These are phyloP conservation scores for Aegilops longissima DNA, from an alignment of 176 grass and related monocot species.

Conservation along the genomic window DNA sequence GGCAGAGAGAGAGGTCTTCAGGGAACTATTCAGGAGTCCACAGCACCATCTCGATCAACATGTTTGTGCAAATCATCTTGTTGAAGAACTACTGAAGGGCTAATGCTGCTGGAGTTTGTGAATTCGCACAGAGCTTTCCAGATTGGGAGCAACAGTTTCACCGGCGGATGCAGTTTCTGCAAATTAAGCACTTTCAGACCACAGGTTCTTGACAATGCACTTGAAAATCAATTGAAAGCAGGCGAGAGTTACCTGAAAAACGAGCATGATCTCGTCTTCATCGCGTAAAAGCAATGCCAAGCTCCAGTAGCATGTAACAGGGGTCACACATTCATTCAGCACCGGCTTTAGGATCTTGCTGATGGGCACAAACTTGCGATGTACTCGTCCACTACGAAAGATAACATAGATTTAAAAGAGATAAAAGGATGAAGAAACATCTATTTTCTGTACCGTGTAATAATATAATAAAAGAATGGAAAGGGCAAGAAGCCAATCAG, in stretches of 20 bases:
- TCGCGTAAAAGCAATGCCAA: slow-evolving; percentile 56
- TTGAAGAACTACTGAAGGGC: neutral
- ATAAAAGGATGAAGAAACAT: neutral
- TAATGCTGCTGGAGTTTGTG: slow-evolving; percentile 10
- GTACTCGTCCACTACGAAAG: slow-evolving; percentile 45
- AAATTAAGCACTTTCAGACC: slow-evolving; percentile 18
- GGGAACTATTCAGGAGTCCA: neutral
- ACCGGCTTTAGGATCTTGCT: slow-evolving; percentile 60
- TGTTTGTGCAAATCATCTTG: neutral
- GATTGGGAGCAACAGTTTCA: slow-evolving; percentile 65
- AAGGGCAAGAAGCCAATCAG: neutral
- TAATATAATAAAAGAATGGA: neutral
- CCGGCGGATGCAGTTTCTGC: slow-evolving; percentile 55
- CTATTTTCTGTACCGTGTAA: no score
- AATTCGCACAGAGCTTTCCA: slow-evolving; percentile 59
- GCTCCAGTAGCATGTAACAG: slow-evolving; percentile 74
- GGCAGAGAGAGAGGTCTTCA: slow-evolving; percentile 17
- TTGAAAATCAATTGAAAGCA: slow-evolving; percentile 10
- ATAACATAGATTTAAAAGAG: neutral
- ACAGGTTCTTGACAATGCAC: neutral
- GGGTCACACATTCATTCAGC: slow-evolving; percentile 69
- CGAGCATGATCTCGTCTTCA: slow-evolving; percentile 47
- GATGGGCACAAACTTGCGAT: slow-evolving; percentile 56
- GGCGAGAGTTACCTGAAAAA: slow-evolving; percentile 47
- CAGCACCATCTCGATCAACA: neutral